phyloP scores from a whole-genome alignment of 2,329 filamentous ascomycete species.

The Zymoseptoria pseudotritici region DNA sequence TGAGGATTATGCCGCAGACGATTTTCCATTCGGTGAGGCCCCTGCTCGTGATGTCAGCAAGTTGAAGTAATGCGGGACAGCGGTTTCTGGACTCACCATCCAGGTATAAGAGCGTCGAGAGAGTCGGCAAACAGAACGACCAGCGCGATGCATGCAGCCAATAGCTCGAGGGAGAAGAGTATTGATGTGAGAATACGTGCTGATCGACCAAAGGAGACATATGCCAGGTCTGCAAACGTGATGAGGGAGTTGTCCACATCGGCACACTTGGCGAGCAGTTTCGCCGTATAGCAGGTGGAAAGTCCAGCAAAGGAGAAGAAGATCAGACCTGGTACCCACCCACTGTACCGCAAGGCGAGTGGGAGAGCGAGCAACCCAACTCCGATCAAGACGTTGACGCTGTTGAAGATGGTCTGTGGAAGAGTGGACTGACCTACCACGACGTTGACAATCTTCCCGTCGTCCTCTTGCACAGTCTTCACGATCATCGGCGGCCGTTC shows the following conservation, averaged over 20 bases:
- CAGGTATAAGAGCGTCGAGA: conserved; percentile 68
- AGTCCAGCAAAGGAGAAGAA: conserved; percentile 67
- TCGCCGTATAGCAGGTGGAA: conserved; percentile 79
- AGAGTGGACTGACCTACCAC: conserved; percentile 92
- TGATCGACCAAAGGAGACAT: conserved; percentile 75
- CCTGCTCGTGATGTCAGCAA: too few species aligned
- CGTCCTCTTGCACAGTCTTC: conserved; percentile 75
- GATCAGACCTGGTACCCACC: conserved; percentile 74
- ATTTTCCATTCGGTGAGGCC: conserved; percentile 74
- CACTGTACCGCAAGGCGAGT: conserved; percentile 77
- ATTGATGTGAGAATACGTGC: conserved; percentile 77
- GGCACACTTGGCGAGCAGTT: conserved; percentile 78
- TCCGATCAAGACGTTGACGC: conserved; percentile 85
- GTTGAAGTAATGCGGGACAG: too few species aligned
- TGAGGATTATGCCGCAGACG: conserved; percentile 67
- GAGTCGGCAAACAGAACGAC: conserved; percentile 95
- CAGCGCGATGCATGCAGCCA: conserved; percentile 82
- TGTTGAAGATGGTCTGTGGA: conserved; percentile 93
- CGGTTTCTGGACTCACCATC: conserved; percentile 31
- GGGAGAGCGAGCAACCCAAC: conserved; percentile 85
- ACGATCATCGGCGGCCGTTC: conserved; percentile 69
- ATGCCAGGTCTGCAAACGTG: conserved; percentile 90
- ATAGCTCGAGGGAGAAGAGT: conserved; percentile 78
- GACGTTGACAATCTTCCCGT: conserved; percentile 74
- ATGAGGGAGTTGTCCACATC: conserved; percentile 78